phyloP scores from a whole-genome alignment of 2,329 filamentous ascomycete species.

The Iodosphaeria phyllophila region DNA sequence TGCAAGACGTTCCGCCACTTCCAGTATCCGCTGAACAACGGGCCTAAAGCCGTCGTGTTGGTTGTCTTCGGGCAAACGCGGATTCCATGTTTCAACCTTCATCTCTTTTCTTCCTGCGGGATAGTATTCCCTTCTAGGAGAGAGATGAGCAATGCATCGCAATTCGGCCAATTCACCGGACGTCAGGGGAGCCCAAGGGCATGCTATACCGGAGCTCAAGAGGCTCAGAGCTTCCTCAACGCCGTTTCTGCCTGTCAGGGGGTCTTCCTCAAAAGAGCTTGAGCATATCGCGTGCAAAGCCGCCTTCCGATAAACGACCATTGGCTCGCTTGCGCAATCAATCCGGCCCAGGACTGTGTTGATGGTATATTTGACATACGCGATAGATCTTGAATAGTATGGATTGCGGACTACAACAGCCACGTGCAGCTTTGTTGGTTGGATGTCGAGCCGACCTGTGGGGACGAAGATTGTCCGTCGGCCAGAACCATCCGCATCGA shows the following conservation, averaged over 20 bases:
- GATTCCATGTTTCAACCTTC: constrained; percentile 17
- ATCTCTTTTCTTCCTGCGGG: no score
- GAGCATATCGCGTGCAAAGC: constrained; percentile 42
- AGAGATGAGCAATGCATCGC: constrained; percentile 10
- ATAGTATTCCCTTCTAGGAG: constrained; percentile 16
- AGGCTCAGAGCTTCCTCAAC: constrained; percentile 36
- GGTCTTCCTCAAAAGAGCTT: constrained; percentile 31
- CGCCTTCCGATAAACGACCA: constrained; percentile 35
- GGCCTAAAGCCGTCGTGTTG: constrained; percentile 19
- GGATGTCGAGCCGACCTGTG: constrained; percentile 17
- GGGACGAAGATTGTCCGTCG: constrained; percentile 35
- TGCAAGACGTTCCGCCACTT: constrained; percentile 12
- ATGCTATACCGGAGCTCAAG: constrained; percentile 27
- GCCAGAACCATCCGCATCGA: constrained; percentile 18
- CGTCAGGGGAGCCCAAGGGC: constrained; percentile 24
- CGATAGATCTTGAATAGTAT: constrained; percentile 5
- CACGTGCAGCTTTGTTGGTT: constrained; percentile 21
- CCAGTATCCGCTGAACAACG: constrained; percentile 11
- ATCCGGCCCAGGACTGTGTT: constrained; percentile 35
- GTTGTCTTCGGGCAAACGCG: constrained; percentile 11
- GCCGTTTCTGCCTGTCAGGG: constrained; percentile 37
- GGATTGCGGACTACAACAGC: constrained; percentile 17
- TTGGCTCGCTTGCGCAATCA: constrained; percentile 35
- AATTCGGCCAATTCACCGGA: constrained; percentile 2
- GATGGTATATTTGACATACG: constrained; percentile 32